phyloP scores from a whole-genome alignment of 2,329 filamentous ascomycete genomes.

The Nannizzia gypsea region DNA sequence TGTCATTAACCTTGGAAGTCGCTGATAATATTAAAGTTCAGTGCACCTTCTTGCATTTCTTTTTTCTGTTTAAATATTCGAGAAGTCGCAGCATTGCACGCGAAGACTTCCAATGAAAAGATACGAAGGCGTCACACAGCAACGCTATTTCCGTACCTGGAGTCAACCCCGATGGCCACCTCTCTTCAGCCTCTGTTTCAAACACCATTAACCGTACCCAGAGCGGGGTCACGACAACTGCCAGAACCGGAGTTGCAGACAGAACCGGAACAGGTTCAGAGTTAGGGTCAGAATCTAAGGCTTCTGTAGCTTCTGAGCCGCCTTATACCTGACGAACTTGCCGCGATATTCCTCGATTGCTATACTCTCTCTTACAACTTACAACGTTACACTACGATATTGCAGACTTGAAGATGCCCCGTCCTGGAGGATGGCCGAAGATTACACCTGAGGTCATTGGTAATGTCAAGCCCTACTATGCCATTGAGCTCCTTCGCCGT shows the following conservation, averaged over 20 bases:
- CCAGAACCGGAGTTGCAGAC: not conserved
- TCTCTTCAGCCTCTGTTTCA: not conserved
- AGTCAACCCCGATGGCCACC: not conserved
- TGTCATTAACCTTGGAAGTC: too few relatives aligned
- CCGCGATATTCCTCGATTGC: not conserved
- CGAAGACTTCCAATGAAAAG: too few relatives aligned
- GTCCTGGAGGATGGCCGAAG: not conserved
- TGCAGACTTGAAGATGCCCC: slow-evolving; percentile 2
- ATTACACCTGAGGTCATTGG: not conserved
- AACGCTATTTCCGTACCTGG: too few relatives aligned
- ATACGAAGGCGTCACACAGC: too few relatives aligned
- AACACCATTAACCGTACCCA: not conserved
- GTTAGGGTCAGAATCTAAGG: not conserved
- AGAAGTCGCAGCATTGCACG: too few relatives aligned
- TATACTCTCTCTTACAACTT: slow-evolving; percentile 1
- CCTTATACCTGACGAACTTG: slow-evolving; percentile 1
- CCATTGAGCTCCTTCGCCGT: not conserved
- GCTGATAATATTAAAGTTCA: too few relatives aligned
- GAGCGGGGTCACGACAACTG: not conserved
- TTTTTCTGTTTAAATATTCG: too few relatives aligned
- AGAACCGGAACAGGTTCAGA: not conserved
- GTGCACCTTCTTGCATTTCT: too few relatives aligned
- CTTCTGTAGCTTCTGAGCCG: too few relatives aligned
- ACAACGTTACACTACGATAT: not conserved
- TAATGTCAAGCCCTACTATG: not conserved